phyloP scores from a whole-genome alignment of 352 stramenopile genomes.

The Phytophthora pini region DNA sequence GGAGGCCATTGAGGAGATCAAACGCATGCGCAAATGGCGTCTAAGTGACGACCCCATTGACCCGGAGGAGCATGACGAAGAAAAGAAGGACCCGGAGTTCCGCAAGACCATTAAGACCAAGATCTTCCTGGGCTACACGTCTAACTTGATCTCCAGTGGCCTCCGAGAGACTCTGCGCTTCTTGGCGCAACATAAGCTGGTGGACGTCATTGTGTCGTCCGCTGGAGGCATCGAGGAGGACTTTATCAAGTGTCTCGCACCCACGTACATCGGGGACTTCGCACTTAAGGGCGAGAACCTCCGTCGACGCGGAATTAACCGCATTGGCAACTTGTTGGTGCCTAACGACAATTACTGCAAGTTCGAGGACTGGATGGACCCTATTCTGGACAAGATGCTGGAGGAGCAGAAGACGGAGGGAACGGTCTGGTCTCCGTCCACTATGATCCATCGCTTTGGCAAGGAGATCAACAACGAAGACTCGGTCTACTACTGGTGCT shows the following conservation, averaged over 20 bases:
- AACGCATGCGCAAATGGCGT: constrained; percentile 98
- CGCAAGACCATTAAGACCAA: constrained; percentile 92
- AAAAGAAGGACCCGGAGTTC: constrained; percentile 78
- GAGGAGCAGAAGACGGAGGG: constrained; percentile 96
- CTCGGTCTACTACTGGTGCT: constrained; percentile 99
- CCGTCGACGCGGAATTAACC: constrained; percentile 97
- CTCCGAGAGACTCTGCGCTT: constrained; percentile 98
- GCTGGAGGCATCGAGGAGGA: constrained; percentile 96
- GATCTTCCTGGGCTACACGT: constrained; percentile 99
- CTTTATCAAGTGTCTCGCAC: constrained; percentile 99
- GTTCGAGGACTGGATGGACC: constrained; percentile 97
- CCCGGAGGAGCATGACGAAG: constrained; percentile 93
- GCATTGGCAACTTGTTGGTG: constrained; percentile 99
- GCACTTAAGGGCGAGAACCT: constrained; percentile 93
- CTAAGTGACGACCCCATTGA: constrained; percentile 94
- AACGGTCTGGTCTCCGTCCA: constrained; percentile 96
- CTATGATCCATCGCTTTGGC: constrained; percentile 96
- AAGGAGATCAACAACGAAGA: constrained; percentile 98
- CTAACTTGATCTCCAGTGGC: constrained; percentile 99
- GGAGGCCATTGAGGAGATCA: constrained; percentile 97
- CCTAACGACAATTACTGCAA: constrained; percentile 99
- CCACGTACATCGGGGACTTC: constrained; percentile 99
- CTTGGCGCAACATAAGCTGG: constrained; percentile 98
- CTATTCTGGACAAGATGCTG: constrained; percentile 98
- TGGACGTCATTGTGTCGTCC: constrained; percentile 97